Conservation (phyloP, 139 green algal genomes). For the Pleodorina starrii region DNA sequence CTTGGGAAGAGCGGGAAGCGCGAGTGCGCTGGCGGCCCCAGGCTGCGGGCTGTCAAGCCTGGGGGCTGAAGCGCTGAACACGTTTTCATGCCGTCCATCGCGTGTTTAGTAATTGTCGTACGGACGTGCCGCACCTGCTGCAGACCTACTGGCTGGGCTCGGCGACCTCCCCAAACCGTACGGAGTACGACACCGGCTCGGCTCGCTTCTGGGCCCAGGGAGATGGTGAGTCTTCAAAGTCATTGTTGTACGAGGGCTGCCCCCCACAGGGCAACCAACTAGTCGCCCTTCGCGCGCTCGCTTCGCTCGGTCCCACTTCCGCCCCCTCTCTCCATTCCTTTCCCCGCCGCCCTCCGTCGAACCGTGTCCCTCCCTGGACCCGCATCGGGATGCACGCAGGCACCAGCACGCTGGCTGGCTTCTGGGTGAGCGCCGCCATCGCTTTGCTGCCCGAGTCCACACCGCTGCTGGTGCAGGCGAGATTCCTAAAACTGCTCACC, state of each 20-base stretch:
- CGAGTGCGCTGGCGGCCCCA: background rate
- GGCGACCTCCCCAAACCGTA: constrained; percentile 18
- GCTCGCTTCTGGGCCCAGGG: constrained; percentile 52
- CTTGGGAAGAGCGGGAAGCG: background rate
- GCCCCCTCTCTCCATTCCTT: background rate
- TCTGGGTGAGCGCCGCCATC: background rate
- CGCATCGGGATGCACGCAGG: no score
- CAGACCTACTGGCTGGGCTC: background rate
- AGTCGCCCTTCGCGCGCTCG: no score
- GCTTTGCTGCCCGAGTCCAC: background rate
- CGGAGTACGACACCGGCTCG: constrained; percentile 38
- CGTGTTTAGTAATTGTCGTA: no score
- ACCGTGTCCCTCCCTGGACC: background rate
- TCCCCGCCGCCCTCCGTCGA: background rate
- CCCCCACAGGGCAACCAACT: no score
- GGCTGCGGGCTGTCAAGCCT: no score
- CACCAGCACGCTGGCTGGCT: constrained; percentile 28
- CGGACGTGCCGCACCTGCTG: no score
- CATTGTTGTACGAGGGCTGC: no score
- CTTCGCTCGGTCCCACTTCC: background rate
- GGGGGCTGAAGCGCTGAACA: no score
- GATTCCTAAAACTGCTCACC: constrained; percentile 34
- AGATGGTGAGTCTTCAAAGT: constrained; percentile 27
- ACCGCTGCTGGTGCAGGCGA: background rate
- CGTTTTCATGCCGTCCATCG: no score